Conservation (phyloP, 768 basidiomycete species). For the Suillus cothurnatus region DNA sequence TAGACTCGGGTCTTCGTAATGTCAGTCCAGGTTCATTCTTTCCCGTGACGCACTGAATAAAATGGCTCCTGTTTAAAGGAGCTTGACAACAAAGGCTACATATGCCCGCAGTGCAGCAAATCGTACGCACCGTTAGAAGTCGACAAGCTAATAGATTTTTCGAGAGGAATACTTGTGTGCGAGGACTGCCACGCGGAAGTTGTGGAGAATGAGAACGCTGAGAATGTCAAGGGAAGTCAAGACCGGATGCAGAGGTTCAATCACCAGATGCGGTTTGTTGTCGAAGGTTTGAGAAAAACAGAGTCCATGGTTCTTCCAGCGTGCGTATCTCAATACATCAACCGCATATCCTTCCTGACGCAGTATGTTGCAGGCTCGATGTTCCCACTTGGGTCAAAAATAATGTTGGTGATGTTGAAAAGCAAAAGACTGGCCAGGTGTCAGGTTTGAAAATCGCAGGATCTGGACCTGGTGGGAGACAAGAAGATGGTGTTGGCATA, state of each 20-base stretch:
- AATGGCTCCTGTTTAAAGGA: conserved; percentile 53
- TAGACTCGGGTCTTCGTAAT: conserved; percentile 88
- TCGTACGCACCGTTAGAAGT: conserved; percentile 86
- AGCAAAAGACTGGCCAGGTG: conserved; percentile 53
- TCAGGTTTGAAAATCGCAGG: conserved; percentile 75
- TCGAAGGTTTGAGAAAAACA: conserved; percentile 85
- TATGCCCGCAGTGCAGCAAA: conserved; percentile 86
- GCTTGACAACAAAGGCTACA: conserved; percentile 96
- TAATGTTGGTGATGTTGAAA: conserved; percentile 65
- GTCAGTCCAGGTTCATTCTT: conserved; percentile 44
- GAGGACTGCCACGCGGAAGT: conserved; percentile 88
- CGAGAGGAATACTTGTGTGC: conserved; percentile 70
- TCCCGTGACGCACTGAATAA: not conserved
- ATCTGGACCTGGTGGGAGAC: conserved; percentile 54
- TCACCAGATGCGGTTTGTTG: conserved; percentile 83
- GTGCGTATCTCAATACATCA: conserved; percentile 45
- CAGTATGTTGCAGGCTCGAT: conserved; percentile 60
- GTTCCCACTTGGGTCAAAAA: conserved; percentile 81
- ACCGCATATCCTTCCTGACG: conserved; percentile 2
- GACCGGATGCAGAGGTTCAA: conserved; percentile 97
- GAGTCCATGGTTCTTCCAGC: conserved; percentile 85
- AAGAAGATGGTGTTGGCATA: conserved; percentile 81
- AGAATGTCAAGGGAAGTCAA: conserved; percentile 81
- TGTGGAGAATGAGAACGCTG: conserved; percentile 89
- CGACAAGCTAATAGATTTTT: conserved; percentile 78